Conservation (phyloP, 345 rosid genomes). For the Citrus sp. region DNA sequence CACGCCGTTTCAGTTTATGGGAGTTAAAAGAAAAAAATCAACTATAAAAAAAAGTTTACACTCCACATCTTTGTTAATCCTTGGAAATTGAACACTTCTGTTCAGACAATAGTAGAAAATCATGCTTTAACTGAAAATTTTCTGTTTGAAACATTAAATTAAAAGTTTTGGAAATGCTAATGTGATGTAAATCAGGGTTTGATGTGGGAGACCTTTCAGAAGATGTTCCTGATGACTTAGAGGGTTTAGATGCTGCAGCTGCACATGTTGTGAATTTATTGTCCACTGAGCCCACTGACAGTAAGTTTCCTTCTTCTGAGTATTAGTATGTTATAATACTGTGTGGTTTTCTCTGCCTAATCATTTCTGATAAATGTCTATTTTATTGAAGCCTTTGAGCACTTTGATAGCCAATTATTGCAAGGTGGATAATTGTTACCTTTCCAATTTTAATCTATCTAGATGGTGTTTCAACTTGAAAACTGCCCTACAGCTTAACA, state of each 20-base stretch:
- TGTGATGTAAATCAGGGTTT: constrained; percentile 65
- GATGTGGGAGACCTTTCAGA: constrained; percentile 83
- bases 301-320: constrained; percentile 49
- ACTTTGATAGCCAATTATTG: neutral
- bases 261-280: constrained; percentile 89
- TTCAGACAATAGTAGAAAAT: neutral
- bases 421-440: neutral
- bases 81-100: neutral
- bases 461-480: neutral
- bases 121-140: neutral
- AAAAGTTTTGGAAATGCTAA: constrained; percentile 6
- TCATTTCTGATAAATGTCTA: neutral
- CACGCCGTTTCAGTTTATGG: neutral
- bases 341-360: neutral
- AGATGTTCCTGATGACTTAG: constrained; percentile 79
- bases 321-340: constrained; percentile 7
- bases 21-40: neutral
- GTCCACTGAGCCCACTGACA: constrained; percentile 89
- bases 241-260: constrained; percentile 90
- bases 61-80: constrained; percentile 2
- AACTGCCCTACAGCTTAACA: neutral
- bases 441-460: neutral
- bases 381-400: constrained; percentile 1
- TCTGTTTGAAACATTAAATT: constrained; percentile 3
- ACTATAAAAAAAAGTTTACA: neutral